Percentiles rank a stretch among this genome's conserved stretches.
Evolutionary conservation across 2,329 filamentous ascomycete genomes (phyloP).

Genomic region (Fusarium sacchari): DNA sequence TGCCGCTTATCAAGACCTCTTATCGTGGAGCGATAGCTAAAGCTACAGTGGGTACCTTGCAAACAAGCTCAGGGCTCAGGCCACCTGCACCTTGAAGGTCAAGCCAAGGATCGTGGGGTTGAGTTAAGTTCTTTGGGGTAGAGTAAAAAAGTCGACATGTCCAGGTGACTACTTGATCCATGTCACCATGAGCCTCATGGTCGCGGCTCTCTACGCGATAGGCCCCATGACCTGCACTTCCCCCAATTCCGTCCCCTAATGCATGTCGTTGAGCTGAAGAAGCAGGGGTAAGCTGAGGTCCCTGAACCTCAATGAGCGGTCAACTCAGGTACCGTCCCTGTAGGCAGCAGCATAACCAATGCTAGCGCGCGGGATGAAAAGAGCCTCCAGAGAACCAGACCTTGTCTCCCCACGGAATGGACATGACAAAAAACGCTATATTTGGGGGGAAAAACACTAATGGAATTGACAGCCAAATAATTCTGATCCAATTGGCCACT

Average conservation of each 20-base stretch:
- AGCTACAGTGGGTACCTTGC: slow-evolving; percentile 17
- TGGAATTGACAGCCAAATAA: neutral
- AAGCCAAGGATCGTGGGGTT: slow-evolving; percentile 23
- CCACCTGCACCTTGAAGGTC: slow-evolving; percentile 10
- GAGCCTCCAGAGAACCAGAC: neutral
- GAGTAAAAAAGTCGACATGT: slow-evolving; percentile 3
- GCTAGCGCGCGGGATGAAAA: neutral
- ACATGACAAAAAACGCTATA: neutral
- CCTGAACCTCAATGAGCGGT: slow-evolving; percentile 20
- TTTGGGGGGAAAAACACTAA: neutral
- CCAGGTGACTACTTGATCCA: slow-evolving; percentile 23
- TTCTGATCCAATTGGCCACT: neutral
- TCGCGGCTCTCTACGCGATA: slow-evolving; percentile 18
- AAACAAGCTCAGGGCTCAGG: slow-evolving; percentile 14
- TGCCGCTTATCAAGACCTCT: slow-evolving; percentile 2
- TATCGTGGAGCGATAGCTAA: slow-evolving; percentile 6
- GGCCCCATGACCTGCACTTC: slow-evolving; percentile 4
- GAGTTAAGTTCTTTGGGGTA: neutral
- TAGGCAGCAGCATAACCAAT: slow-evolving; percentile 20
- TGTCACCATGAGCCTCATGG: slow-evolving; percentile 22
- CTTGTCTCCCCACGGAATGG: neutral
- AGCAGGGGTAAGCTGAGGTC: slow-evolving; percentile 27
- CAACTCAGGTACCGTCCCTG: slow-evolving; percentile 8
- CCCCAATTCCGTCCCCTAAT: neutral
- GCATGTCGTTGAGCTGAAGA: slow-evolving; percentile 19